Evolutionary conservation across 2,329 filamentous ascomycete genomes (phyloP).

Genomic region (Aspergillus sp.): DNA sequence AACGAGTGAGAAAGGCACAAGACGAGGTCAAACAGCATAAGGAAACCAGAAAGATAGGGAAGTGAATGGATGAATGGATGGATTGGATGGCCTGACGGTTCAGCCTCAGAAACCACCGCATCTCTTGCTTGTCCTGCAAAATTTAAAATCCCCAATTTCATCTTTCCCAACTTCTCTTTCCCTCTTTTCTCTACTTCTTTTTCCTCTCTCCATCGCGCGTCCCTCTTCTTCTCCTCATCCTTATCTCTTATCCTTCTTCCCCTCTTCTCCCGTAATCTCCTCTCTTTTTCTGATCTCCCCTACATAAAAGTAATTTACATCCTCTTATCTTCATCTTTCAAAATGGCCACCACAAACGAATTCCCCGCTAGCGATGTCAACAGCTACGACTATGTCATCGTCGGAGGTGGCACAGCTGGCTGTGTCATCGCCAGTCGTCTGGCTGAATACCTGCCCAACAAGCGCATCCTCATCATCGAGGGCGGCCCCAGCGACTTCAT

Average conservation of each 20-base stretch:
- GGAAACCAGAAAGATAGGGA: slow-evolving; percentile 9
- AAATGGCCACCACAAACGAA: slow-evolving; percentile 66
- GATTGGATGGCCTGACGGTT: slow-evolving; percentile 12
- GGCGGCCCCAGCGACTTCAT: slow-evolving; percentile 86
- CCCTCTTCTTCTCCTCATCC: slow-evolving; percentile 1
- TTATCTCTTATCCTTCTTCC: slow-evolving; percentile 12
- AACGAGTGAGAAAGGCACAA: slow-evolving; percentile 14
- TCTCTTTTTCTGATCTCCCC: background rate
- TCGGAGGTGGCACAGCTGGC: slow-evolving; percentile 82
- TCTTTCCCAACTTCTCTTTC: slow-evolving; percentile 9
- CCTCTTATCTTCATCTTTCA: slow-evolving; percentile 26
- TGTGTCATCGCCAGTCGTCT: slow-evolving; percentile 81
- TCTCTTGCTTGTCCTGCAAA: background rate
- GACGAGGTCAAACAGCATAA: slow-evolving; percentile 6
- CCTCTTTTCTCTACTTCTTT: slow-evolving; percentile 6
- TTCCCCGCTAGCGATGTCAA: slow-evolving; percentile 65
- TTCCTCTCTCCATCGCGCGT: slow-evolving; percentile 1
- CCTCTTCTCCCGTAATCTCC: slow-evolving; percentile 6
- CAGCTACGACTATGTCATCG: slow-evolving; percentile 80
- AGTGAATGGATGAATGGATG: background rate
- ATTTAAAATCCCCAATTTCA: slow-evolving; percentile 5
- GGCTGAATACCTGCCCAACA: slow-evolving; percentile 79
- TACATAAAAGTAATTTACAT: no score
- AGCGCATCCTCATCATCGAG: slow-evolving; percentile 80
- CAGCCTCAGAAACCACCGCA: slow-evolving; percentile 10